Evolutionary conservation across 139 green algal species (phyloP).

Genomic region (Chlamydomonas eustigma): DNA sequence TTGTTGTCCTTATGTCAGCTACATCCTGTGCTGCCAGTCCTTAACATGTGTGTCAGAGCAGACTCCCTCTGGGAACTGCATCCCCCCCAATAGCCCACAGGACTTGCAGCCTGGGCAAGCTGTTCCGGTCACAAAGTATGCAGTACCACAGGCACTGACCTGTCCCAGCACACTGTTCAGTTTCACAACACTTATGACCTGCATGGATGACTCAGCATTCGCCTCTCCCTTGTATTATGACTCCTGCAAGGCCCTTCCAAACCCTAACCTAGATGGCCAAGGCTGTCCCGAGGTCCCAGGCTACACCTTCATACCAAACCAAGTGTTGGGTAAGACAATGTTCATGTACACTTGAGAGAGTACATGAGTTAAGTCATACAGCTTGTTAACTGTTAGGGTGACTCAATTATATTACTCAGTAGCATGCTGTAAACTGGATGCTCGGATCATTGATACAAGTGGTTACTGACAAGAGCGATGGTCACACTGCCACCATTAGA

Average conservation of each 20-base stretch:
- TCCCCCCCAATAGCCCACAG: not conserved
- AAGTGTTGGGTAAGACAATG: not conserved
- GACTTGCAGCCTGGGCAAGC: constrained; percentile 9
- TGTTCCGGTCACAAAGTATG: not conserved
- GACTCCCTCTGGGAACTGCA: not conserved
- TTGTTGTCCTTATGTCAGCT: not conserved
- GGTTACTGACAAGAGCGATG: not conserved
- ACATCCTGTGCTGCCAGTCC: constrained; percentile 1
- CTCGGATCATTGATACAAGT: not conserved
- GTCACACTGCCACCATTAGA: too few species aligned
- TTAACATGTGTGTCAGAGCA: not conserved
- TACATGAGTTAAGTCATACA: not conserved
- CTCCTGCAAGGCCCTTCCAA: not conserved
- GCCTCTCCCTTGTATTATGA: not conserved
- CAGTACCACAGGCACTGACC: not conserved
- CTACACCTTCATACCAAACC: not conserved
- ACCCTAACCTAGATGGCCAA: not conserved
- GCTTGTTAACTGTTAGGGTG: not conserved
- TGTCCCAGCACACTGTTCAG: not conserved
- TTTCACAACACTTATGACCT: not conserved
- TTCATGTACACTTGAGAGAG: not conserved
- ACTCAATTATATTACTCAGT: too few species aligned
- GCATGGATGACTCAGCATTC: not conserved
- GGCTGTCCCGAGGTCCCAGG: not conserved
- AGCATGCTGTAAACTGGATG: not conserved